Evolutionary conservation across 441 rosid species (phyloP), one percentile per base, ranked within the genome.

Genomic region (Adansonia rubrostipa): DNA sequence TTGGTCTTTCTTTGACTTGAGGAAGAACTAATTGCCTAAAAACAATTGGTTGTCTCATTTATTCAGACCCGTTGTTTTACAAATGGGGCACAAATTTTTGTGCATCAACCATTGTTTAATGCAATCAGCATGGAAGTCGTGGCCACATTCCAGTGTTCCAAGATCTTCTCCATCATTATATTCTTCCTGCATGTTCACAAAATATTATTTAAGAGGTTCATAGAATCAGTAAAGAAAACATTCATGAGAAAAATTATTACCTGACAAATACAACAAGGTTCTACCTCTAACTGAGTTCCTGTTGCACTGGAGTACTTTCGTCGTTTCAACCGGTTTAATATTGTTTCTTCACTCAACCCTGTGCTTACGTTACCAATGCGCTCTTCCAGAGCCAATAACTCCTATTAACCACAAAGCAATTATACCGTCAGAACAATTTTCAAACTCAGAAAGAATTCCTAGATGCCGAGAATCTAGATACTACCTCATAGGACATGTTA

Each of bases 401-500:
- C 99, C 99, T 96, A 71, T 7, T 71, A 71, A 67, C 45, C 19
- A 60, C 45, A 73, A 33, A 44, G 63, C 10, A 42, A 10, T 20
- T n/a, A 64, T 33, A 45, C 74, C 15, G 33, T 36, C 20, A 66
- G 58, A 61, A 51, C 56, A 13, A 36, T 36, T 66, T 64, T 17
- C 24, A 20, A 51, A 6, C 17, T 17, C 48, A 44, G 47, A 45
- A 24, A 62, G 36, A 50, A 71, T 36, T 17, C 45, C 40, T 67
- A 28, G 40, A 28, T 24, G 19, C 65, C 22, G 48, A 42, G 48
- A 71, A 28, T 58, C 8, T 1, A 6, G 22, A 50, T 54, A 57
- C 75, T 87, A 94, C 98, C 95, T 91, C 98, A 47, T 95, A 95
- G 13, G 98, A 82, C 99, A 96, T 96, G 86, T 92, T 94, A 87